Base-by-base conservation (phyloP, 495 filamentous ascomycete genomes). In the Hypoxylon perforatum region DNA sequence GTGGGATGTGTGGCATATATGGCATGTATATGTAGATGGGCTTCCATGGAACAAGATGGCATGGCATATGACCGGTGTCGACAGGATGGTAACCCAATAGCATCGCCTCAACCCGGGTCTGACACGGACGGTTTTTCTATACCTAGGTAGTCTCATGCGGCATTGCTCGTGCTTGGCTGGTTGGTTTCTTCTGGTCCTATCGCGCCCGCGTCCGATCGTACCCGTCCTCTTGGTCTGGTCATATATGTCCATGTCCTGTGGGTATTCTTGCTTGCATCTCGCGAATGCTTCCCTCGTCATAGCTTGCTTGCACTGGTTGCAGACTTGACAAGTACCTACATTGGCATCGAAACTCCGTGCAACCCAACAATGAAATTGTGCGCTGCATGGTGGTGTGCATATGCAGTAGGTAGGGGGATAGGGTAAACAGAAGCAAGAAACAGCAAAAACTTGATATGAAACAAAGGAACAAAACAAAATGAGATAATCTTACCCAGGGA, bases 311-410 rank as follows among this genome's bases (percentile, higher is more conserved):
- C 61, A 45, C 47, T 52, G 57, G 54, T 36, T 67, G 62, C 46
- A 54, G 39, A 30, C 38, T 54, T 59, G 67, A 61, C 49, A 59
- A 52, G 51, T 57, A 63, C 50, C 44, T 52, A 49, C 57, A 41
- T 50, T 59, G 28, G 41, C 54, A 64, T 25, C 18, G 47, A 35
- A 41, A 17, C 51, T 18, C 33, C 15, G 48, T 69, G 54, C 65
- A 51, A 81, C 75, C 21, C 78, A 82, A 47, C 82, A 82, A 60
- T 73, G 73, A 19, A n/a, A 77, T 77, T 67, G 69, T 76, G 53
- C 70, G 72, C 57, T 79, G 81, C 62, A 42, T 69, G 71, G 70
- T 65, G 79, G 69, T 72, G 76, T 73, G 69, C 73, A 74, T 36
- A 75, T 80, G 59, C 59, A 61, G 52, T 36, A 60, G 69, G 57